A percentile compares a stretch with the other conserved stretches of the same genome.
phyloP scores from a whole-genome alignment of 2,329 filamentous ascomycete genomes.

The Phyllosticta citribraziliensis region DNA sequence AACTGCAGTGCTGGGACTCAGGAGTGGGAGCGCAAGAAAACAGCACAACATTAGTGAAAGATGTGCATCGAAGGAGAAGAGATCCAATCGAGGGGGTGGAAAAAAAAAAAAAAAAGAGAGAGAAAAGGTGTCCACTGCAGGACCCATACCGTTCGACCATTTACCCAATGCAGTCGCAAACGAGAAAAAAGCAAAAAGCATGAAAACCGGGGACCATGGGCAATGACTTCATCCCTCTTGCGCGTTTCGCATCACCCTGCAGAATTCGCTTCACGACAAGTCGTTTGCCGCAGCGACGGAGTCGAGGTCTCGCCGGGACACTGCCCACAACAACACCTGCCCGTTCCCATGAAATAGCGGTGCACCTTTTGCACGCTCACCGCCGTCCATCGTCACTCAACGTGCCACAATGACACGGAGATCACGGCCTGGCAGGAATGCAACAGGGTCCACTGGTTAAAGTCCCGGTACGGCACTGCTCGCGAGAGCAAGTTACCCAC shows the following conservation, averaged over 20 bases:
- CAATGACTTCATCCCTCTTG: not conserved
- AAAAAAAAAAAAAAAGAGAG: not conserved
- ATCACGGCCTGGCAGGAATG: not conserved
- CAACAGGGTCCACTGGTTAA: not conserved
- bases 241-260: not conserved
- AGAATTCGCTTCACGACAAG: not conserved
- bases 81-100: not conserved
- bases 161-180: not conserved
- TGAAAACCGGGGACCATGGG: not conserved
- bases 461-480: not conserved
- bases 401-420: not conserved
- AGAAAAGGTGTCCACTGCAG: not conserved
- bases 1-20: not conserved
- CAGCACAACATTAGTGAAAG: not conserved
- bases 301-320: not conserved
- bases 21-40: not conserved
- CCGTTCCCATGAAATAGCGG: not conserved
- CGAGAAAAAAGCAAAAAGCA: not conserved
- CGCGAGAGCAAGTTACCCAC: not conserved
- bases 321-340: not conserved
- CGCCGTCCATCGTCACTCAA: not conserved
- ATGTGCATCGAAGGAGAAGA: not conserved
- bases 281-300: not conserved
- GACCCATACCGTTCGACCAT: not conserved
- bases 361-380: not conserved